Base-by-base conservation (phyloP, 176 grass and related monocot genomes). In the Carex myosuroides region DNA sequence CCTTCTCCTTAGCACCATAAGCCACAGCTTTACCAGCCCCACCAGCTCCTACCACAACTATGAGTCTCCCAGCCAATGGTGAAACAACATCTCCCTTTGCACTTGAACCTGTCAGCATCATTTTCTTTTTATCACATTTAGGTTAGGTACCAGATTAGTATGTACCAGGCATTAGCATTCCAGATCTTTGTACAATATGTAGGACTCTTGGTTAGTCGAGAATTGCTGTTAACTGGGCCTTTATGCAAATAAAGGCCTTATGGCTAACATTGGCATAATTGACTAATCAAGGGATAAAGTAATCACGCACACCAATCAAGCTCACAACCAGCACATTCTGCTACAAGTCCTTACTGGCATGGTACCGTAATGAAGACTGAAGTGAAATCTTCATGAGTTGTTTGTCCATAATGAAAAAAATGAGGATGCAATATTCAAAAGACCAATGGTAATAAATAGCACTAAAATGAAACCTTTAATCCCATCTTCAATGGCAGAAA, bases 401-500 rank as follows among this genome's bases (percentile, higher is more conserved):
- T 80, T 74, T 85, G 61, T 85, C 13, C 16, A 73, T 22, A 52
- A 22, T 9, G 44, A 13, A 73, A 48, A 26, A 48, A 14, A 8
- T 3, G 69, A 50, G 70, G 20, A 54, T 56, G 52, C 14, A 78
- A 18, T 56, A 78, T 10, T 73, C 21, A 78, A 88, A 73, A 24
- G 78, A 44, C 10, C 52, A 18, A 70, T 32, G 10, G 22, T 84
- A 86, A 35, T 3, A 81, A 39, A 16, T 50, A 41, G 67, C 42
- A 79, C 69, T 76, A 57, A 22, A 57, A 16, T 71, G 61, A 79
- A 81, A 98, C 95, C 92, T 93, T 91, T 90, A 80, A 98, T 87
- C 67, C 89, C 95, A 95, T 98, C 92, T 87, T 95, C 95, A 86
- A 95, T 95, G 64, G 95, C 95, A 89, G 95, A 98, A 86, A 98